Evolutionary conservation across 441 rosid species (phyloP).

Genomic region (Corymbia calophylla): DNA sequence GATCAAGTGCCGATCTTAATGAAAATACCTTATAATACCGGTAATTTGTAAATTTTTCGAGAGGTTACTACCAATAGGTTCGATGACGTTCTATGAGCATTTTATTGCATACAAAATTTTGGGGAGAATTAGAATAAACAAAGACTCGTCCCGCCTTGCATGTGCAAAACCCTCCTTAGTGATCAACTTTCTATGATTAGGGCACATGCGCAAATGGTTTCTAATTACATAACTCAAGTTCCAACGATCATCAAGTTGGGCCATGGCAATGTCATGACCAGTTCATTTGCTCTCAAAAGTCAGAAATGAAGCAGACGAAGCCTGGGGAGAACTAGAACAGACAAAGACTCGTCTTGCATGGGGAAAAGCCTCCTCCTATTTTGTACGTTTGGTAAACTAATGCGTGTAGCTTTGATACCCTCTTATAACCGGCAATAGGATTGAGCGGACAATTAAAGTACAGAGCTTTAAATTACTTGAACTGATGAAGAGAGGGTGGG

Average conservation of each 20-base stretch:
- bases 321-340: background rate
- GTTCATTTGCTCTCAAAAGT: background rate
- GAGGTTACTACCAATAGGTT: background rate
- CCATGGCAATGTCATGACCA: background rate
- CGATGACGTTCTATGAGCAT: background rate
- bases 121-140: background rate
- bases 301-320: background rate
- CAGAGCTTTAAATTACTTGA: too few relatives aligned
- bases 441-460: too few relatives aligned
- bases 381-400: too few relatives aligned
- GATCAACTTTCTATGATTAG: background rate
- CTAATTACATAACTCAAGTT: background rate
- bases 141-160: background rate
- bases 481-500: too few relatives aligned
- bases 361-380: too few relatives aligned
- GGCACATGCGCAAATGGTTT: background rate
- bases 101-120: background rate
- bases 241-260: background rate
- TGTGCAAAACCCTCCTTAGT: background rate
- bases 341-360: background rate
- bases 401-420: too few relatives aligned
- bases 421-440: too few relatives aligned
- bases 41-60: too few relatives aligned
- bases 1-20: background rate
- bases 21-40: too few relatives aligned